These are phyloP conservation scores for Lyophyllum atratum DNA, from an alignment of 768 basidiomycete species.

Conservation along the genomic window DNA sequence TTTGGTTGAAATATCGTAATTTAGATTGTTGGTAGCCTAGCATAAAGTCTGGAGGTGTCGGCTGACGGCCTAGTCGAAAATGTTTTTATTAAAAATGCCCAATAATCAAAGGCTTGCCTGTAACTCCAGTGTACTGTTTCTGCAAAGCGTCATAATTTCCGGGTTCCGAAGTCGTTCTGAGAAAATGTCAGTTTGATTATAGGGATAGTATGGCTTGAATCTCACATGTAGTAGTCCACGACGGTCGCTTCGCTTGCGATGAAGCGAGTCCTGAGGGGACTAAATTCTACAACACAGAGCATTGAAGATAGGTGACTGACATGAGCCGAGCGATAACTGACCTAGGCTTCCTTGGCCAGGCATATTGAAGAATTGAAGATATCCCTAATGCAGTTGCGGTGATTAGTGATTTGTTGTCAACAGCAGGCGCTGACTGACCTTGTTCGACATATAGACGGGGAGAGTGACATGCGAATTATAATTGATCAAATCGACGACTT, in stretches of 20 bases:
- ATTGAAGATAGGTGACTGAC: neutral
- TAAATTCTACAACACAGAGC: constrained; percentile 29
- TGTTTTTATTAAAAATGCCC: neutral
- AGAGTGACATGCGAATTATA: constrained; percentile 37
- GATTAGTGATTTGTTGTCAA: neutral
- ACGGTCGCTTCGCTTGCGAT: constrained; percentile 32
- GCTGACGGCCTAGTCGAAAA: constrained; percentile 37
- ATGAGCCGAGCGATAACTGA: constrained; percentile 8
- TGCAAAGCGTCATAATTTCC: constrained; percentile 38
- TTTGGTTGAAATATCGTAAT: constrained; percentile 37
- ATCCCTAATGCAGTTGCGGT: constrained; percentile 29
- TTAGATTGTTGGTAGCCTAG: constrained; percentile 39
- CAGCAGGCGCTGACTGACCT: constrained; percentile 19
- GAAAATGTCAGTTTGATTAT: neutral
- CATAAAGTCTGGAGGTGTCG: constrained; percentile 37
- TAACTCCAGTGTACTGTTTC: constrained; percentile 35
- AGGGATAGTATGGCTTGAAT: neutral
- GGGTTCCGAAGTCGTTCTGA: constrained; percentile 33
- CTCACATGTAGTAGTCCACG: constrained; percentile 37
- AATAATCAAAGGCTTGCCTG: constrained; percentile 20
- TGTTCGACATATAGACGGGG: constrained; percentile 40
- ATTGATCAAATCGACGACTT: constrained; percentile 37
- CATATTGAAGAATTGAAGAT: constrained; percentile 38
- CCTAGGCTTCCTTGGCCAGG: constrained; percentile 36
- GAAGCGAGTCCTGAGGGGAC: constrained; percentile 31